Conservation (phyloP, 257 asterid genomes). For the Schizonepeta tenuifolia region DNA sequence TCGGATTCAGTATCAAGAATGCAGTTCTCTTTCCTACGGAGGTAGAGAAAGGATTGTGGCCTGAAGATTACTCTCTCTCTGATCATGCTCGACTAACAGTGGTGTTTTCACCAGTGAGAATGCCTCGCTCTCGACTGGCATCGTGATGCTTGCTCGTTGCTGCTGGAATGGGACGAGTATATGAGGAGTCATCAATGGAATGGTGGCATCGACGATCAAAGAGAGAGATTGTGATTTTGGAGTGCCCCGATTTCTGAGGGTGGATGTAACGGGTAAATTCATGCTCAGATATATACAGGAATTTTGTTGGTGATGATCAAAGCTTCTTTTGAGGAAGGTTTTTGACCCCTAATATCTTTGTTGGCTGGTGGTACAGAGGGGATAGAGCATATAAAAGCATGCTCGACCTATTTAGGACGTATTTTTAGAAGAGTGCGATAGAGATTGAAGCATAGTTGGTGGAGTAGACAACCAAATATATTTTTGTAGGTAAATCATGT, state of each 20-base stretch:
- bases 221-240: neutral
- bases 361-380: neutral
- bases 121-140: slow-evolving; percentile 71
- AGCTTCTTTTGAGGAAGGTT: neutral
- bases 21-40: slow-evolving; percentile 92
- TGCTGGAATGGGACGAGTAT: neutral
- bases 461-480: neutral
- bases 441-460: neutral
- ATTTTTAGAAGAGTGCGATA: neutral
- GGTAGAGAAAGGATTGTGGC: slow-evolving; percentile 96
- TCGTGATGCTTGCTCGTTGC: slow-evolving; percentile 32
- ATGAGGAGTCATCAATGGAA: neutral
- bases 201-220: neutral
- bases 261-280: neutral
- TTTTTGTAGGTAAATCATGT: neutral
- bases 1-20: slow-evolving; percentile 86
- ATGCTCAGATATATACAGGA: neutral
- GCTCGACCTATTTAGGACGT: neutral
- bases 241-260: neutral
- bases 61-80: slow-evolving; percentile 87
- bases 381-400: neutral
- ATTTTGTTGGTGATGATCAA: neutral
- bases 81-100: slow-evolving; percentile 96
- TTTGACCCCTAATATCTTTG: neutral
- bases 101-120: slow-evolving; percentile 81